Evolutionary conservation across 2,329 filamentous ascomycete genomes (phyloP), one percentile per base, ranked within the genome.

Genomic region (Alternaria brassicicola): DNA sequence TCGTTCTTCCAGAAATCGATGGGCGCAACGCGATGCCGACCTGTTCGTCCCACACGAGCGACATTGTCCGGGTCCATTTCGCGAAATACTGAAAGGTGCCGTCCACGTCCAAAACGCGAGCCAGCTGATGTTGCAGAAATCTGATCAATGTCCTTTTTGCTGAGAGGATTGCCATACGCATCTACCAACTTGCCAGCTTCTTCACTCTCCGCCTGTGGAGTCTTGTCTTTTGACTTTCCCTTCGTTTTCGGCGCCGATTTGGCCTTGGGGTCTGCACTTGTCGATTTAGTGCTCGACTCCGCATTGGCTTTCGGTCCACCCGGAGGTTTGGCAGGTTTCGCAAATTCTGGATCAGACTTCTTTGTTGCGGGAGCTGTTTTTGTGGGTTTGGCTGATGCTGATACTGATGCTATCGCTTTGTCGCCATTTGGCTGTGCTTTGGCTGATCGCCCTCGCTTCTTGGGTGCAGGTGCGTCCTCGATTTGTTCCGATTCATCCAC

Each of bases 1-100:
- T 98, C 94, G 65, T 93, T 93, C 68, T 88, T 88, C 94, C 94
- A 98, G 74, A 85, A 96, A 25, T 91, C 87, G 31, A 97, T 79
- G 0, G 93, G 95, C 59, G 87, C 86, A 61, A 92, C 88, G 9
- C 91, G 92, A 51, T 87, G 86, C 55, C 95, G 87, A 2, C 92
- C 93, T 12, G 89, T 94, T 52, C 92, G 88, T 26, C 68, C 70
- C 12, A 73, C 58, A 0, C 63, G 63, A 25, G 68, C 67, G 42
- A 70, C 59, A 26, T 69, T 60, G 9, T 75, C 70, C 25, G 72
- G 71, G 21, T 69, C 71, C 47, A 76, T 62, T 46, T 75, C 71
- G 28, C 74, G 72, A 21, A 69, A 76, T 15, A 76, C 66, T 2
- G 74, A 76, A 7, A 76, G 61, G 41, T 73, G 66, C n/a, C 74